phyloP scores from a whole-genome alignment of 2,329 filamentous ascomycete species.

The Colletotrichum sojae region DNA sequence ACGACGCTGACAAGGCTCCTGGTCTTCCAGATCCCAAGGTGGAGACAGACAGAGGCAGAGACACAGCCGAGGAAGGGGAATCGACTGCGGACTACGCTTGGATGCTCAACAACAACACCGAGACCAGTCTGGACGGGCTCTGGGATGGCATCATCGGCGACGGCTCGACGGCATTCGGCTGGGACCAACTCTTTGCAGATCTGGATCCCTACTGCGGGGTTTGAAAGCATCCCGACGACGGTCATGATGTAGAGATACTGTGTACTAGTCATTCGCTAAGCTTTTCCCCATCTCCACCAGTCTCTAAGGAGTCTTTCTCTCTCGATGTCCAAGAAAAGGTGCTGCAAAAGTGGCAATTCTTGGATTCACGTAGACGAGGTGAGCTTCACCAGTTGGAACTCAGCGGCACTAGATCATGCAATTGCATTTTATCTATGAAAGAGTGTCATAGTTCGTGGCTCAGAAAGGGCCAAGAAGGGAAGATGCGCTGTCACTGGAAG shows the following conservation, averaged over 20 bases:
- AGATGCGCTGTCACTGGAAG: not conserved
- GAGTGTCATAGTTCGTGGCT: not conserved
- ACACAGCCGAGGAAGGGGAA: not conserved
- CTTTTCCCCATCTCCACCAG: conserved; percentile 49
- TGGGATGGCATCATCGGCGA: conserved; percentile 43
- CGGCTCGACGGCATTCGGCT: conserved; percentile 40
- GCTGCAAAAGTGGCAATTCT: not conserved
- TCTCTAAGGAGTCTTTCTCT: conserved; percentile 53
- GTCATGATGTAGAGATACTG: too few relatives aligned
- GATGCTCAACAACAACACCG: not conserved
- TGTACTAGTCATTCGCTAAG: too few relatives aligned
- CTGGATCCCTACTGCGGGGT: conserved; percentile 44
- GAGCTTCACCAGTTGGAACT: not conserved
- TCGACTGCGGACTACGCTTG: not conserved
- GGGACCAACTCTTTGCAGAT: conserved; percentile 45
- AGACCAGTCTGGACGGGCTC: conserved; percentile 23
- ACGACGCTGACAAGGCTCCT: not conserved
- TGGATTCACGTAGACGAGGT: not conserved
- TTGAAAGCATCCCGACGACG: not conserved
- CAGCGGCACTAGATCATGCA: too few relatives aligned
- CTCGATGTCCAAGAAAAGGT: conserved; percentile 57
- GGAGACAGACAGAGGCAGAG: not conserved
- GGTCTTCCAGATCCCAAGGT: not conserved
- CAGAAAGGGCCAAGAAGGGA: not conserved
- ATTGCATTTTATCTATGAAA: too few relatives aligned